These are phyloP conservation scores for Aspergillus alliaceus DNA, from an alignment of 2,329 filamentous ascomycete genomes.

Conservation along the genomic window DNA sequence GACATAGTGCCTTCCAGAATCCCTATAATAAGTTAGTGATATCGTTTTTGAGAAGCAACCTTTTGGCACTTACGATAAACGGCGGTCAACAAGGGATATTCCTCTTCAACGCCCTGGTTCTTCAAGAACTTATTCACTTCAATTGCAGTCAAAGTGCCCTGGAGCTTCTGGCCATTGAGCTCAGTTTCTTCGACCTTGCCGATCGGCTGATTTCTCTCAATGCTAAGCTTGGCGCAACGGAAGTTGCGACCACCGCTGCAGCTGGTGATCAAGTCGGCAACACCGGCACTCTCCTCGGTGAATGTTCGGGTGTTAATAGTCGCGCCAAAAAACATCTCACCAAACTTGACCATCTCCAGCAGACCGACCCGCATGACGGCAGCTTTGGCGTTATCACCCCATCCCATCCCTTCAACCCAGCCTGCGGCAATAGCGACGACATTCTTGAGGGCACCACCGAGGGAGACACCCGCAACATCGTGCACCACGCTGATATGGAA, in stretches of 20 bases:
- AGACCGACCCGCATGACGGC: slow-evolving; percentile 96
- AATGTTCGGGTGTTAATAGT: slow-evolving; percentile 82
- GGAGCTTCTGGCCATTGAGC: slow-evolving; percentile 94
- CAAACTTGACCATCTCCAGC: slow-evolving; percentile 95
- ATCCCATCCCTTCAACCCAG: slow-evolving; percentile 91
- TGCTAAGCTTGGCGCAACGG: slow-evolving; percentile 84
- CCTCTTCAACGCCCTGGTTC: slow-evolving; percentile 70
- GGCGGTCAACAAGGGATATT: slow-evolving; percentile 91
- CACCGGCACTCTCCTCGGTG: slow-evolving; percentile 93
- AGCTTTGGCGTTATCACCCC: slow-evolving; percentile 99
- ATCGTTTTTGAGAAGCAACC: slow-evolving; percentile 12
- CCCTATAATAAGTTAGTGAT: slow-evolving; percentile 42
- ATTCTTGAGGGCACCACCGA: slow-evolving; percentile 95
- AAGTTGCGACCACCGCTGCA: slow-evolving; percentile 93
- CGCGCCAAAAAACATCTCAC: slow-evolving; percentile 86
- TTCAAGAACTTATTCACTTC: slow-evolving; percentile 91
- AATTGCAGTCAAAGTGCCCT: slow-evolving; percentile 86
- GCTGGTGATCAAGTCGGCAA: slow-evolving; percentile 92
- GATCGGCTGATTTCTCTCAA: slow-evolving; percentile 76
- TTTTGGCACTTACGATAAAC: slow-evolving; percentile 60
- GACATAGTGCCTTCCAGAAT: slow-evolving; percentile 75
- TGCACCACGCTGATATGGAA: slow-evolving; percentile 94
- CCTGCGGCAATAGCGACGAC: slow-evolving; percentile 91
- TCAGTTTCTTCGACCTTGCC: slow-evolving; percentile 85
- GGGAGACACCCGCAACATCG: slow-evolving; percentile 94